Base-by-base conservation (phyloP, 1,139 yeast species). In the Eremothecium cymbalariae region DNA sequence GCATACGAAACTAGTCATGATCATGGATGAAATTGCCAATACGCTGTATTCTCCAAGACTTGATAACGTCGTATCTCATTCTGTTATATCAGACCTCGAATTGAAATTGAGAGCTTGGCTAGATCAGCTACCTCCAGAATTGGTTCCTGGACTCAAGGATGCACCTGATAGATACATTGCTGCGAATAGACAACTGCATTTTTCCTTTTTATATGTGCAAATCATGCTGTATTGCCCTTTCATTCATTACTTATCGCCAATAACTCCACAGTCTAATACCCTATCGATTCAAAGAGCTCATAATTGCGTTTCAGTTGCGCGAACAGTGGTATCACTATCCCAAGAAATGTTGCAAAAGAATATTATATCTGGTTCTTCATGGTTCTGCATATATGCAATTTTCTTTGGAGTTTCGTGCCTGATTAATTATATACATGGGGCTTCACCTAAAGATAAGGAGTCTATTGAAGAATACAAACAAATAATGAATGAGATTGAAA, bases 311-410 rank as follows among this genome's bases (percentile, higher is more conserved):
- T 77, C 78, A 45, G 90, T 84, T 4, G 90, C 95, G 0, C 66
- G 95, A 45, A 73, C 82, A 47, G 94, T 82, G 19, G 88, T 86
- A 11, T 79, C 81, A 47, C 59, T 85, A 40, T 90, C 95, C 0
- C 78, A 82, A 53, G 90, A 82, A 46, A 75, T 86, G 83, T 75
- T 82, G 42, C 74, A 74, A 43, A 76, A 77, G 42, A 70, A 80
- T 41, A 68, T 84, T 51, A 64, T 86, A 37, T 75, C 82, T 42
- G 95, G 95, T 1, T 83, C 95, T 2, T 86, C 86, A 56, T 85
- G 95, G 95, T 86, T 85, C 54, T 79, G 93, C 11, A 80, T 82
- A 58, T 86, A 86, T 56, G 84, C 95, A 0, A 80, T 86, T n/a
- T 86, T 86, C 56, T 86, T 84, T 55, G 78, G 94, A 3, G 86